Base-by-base conservation (phyloP, 768 basidiomycete genomes). In the Leccinum obscurum region DNA sequence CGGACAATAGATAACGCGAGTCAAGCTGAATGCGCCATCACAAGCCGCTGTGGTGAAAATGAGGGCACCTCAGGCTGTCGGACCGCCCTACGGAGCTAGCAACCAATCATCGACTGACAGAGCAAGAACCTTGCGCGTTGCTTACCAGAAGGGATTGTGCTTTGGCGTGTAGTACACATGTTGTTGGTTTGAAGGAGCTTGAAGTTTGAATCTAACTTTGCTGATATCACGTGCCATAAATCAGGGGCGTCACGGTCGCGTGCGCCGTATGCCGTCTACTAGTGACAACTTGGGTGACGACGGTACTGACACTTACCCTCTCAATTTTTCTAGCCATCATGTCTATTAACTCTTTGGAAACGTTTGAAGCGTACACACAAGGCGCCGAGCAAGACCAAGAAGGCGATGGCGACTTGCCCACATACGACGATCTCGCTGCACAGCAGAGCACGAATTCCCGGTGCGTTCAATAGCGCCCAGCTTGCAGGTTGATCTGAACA, bases 381-480 rank as follows among this genome's bases (percentile, higher is more conserved):
- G 72, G 34, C n/a, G 74, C 76, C 4, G 81, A 83, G 57, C 76
- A 77, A 57, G 81, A 81, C 65, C 63, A 70, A 41, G 66, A 69
- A 32, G 80, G 76, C 24, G 76, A 75, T 28, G 84, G 86, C 58
- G 85, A 83, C 46, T 79, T 92, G 8, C 92, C 92, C 17, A 87
- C 87, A 4, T 94, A 94, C 66, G 87, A 90, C 58, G 88, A 90
- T 70, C 84, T 93, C n/a, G 85, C 86, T 5, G 78, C 80, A 7
- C 85, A 90, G 68, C 82, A 86, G 62, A 90, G 89, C 49, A 88
- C 92, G 5, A 93, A 93, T 76, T 93, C 92, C 37, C 88, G 92
- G 90, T 83, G 72, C 65, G 78, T 62, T 20, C 50, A 62, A 50
- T 58, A 46, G n/a, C 20, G 20, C 54, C n/a, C 58, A 53, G n/a